Evolutionary conservation across 1,284 basidiomycete genomes (phyloP).

Genomic region (Ustilago loliicola): DNA sequence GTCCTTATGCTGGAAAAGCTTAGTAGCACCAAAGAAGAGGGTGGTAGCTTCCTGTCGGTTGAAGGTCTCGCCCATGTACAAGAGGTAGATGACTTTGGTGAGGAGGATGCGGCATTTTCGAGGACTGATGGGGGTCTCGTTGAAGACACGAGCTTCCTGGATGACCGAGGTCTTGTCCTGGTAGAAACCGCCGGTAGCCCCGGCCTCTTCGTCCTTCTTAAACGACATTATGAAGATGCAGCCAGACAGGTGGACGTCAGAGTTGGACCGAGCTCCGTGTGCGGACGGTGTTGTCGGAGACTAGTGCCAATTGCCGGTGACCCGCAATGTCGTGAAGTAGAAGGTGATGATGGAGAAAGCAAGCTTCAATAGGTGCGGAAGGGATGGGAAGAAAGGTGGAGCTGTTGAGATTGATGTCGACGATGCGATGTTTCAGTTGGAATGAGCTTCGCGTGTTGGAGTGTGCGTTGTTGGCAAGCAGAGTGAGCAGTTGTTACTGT

Average conservation of each 20-base stretch:
- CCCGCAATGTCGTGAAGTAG: constrained; percentile 16
- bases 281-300: constrained; percentile 2
- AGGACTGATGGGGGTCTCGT: constrained; percentile 89
- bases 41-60: constrained; percentile 95
- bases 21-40: constrained; percentile 98
- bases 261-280: constrained; percentile 10
- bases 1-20: constrained; percentile 99
- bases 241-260: constrained; percentile 13
- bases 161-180: constrained; percentile 70
- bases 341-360: neutral
- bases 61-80: constrained; percentile 96
- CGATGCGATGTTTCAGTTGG: constrained; percentile 10
- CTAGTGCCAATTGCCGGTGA: constrained; percentile 14
- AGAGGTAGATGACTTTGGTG: constrained; percentile 94
- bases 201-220: constrained; percentile 70
- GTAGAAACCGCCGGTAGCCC: constrained; percentile 64
- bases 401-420: constrained; percentile 6
- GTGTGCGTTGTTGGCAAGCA: constrained; percentile 5
- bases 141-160: constrained; percentile 98
- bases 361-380: neutral
- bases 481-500: constrained; percentile 10
- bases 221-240: constrained; percentile 63
- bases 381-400: constrained; percentile 7
- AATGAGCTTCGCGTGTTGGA: constrained; percentile 22
- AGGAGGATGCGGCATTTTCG: constrained; percentile 96